These are phyloP conservation scores for Daldinia concentrica DNA, from an alignment of 495 filamentous ascomycete genomes.

Conservation along the genomic window DNA sequence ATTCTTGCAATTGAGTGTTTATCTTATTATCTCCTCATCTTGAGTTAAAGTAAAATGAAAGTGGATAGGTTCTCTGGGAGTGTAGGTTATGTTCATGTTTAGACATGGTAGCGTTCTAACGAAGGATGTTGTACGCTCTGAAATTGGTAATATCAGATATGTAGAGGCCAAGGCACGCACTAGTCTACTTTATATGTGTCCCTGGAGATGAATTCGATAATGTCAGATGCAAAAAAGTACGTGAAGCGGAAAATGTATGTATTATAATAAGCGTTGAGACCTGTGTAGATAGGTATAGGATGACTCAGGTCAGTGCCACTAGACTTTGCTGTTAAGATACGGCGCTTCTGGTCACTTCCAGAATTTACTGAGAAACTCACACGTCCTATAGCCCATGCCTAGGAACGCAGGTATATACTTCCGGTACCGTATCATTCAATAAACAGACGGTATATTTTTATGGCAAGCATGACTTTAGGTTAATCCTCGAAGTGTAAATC, in stretches of 20 bases:
- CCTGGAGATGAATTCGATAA: neutral
- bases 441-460: no score
- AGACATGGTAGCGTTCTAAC: no score
- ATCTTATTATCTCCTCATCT: neutral
- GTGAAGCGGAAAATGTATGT: neutral
- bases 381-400: no score
- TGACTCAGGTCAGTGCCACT: no score
- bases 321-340: no score
- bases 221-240: neutral
- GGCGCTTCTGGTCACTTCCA: no score
- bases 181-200: neutral
- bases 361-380: no score
- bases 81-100: neutral
- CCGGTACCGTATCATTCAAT: no score
- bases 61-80: neutral
- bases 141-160: neutral
- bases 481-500: no score
- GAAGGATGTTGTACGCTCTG: neutral
- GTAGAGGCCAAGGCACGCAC: neutral
- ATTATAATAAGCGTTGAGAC: neutral
- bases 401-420: no score
- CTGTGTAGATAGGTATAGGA: neutral
- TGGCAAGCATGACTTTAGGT: no score
- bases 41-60: neutral
- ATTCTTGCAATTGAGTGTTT: conserved; percentile 11